Conservation (phyloP, 1,139 yeast genomes). For the Geotrichum citri-aurantii region DNA sequence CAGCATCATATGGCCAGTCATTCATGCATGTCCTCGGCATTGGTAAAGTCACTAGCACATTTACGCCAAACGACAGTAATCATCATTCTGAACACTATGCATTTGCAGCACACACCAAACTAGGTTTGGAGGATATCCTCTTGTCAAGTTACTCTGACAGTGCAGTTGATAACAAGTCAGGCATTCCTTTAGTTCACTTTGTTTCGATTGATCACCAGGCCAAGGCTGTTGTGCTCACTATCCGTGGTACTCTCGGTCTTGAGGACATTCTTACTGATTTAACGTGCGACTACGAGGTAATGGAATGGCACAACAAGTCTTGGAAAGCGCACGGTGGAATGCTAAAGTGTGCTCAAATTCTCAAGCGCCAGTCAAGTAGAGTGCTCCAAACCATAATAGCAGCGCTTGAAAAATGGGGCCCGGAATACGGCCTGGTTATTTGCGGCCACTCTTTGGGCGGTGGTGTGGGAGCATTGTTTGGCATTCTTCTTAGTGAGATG, state of each 20-base stretch:
- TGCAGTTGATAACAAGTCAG: constrained; percentile 28
- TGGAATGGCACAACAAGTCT: constrained; percentile 30
- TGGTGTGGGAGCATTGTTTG: constrained; percentile 35
- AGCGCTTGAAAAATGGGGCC: constrained; percentile 29
- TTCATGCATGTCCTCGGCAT: constrained; percentile 35
- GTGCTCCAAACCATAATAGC: constrained; percentile 29
- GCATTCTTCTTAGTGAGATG: constrained; percentile 30
- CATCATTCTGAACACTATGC: constrained; percentile 35
- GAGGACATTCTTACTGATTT: constrained; percentile 36
- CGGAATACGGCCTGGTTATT: constrained; percentile 32
- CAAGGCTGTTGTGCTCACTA: constrained; percentile 34
- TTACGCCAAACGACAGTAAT: constrained; percentile 23
- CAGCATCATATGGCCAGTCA: constrained; percentile 37
- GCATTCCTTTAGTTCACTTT: constrained; percentile 34
- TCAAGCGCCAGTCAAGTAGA: constrained; percentile 25
- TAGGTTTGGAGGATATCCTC: constrained; percentile 32
- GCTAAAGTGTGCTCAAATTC: constrained; percentile 32
- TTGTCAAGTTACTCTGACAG: constrained; percentile 32
- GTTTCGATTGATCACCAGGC: constrained; percentile 34
- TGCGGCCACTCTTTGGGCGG: constrained; percentile 39
- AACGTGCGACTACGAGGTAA: constrained; percentile 32
- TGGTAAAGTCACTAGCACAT: constrained; percentile 25
- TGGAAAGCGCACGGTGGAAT: constrained; percentile 37
- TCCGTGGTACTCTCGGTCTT: constrained; percentile 36
- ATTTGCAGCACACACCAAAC: constrained; percentile 33